Percentiles rank a stretch among this genome's conserved stretches.
Evolutionary conservation across 306 rosid species (phyloP).

Genomic region (Quercus gilva): DNA sequence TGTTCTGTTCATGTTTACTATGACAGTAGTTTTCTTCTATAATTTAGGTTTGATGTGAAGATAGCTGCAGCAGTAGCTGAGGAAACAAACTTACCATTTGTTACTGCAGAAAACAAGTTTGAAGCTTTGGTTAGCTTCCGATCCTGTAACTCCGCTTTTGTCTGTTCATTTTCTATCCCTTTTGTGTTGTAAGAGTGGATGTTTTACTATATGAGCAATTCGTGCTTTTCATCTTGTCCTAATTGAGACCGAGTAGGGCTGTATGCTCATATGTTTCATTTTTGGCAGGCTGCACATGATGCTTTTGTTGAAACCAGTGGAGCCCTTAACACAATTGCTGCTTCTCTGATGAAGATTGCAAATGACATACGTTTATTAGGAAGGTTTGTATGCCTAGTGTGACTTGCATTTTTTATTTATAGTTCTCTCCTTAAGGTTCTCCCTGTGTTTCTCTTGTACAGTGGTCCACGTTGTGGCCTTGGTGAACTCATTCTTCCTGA

Average conservation of each 20-base stretch:
- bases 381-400: conserved; percentile 52
- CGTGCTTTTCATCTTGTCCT: conserved; percentile 15
- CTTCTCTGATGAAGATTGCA: conserved; percentile 90
- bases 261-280: conserved; percentile 17
- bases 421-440: conserved; percentile 13
- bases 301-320: conserved; percentile 95
- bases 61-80: conserved; percentile 94
- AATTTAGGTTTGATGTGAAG: conserved; percentile 81
- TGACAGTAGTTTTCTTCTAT: conserved; percentile 18
- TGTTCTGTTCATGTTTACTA: neutral
- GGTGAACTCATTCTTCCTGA: conserved; percentile 99
- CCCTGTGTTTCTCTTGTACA: conserved; percentile 31
- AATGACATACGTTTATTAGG: conserved; percentile 94
- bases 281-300: conserved; percentile 94
- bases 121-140: conserved; percentile 90
- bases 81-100: conserved; percentile 83
- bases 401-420: neutral
- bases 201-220: conserved; percentile 13
- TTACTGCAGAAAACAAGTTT: conserved; percentile 96
- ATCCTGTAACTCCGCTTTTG: conserved; percentile 3
- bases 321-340: conserved; percentile 81
- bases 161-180: conserved; percentile 1
- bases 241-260: conserved; percentile 14
- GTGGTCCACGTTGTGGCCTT: conserved; percentile 99
- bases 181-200: neutral